Base-by-base conservation (phyloP, 2,329 filamentous ascomycete genomes). In the Colletotrichum orbiculare region DNA sequence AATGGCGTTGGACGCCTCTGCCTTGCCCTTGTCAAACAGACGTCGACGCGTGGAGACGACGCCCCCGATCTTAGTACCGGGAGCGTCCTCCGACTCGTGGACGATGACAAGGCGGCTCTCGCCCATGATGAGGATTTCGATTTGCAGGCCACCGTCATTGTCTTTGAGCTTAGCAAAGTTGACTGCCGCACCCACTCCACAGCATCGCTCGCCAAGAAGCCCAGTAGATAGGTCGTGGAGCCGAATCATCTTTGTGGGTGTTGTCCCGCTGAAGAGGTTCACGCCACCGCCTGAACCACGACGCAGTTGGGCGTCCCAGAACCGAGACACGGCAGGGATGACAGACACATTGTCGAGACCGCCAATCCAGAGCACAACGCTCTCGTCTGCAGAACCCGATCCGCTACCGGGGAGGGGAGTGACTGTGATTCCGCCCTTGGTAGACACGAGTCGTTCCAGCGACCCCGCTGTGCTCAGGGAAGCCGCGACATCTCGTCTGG, bases 261-360 rank as follows among this genome's bases (percentile, higher is more conserved):
- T 84, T 0, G 83, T 77, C 50, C 85, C 84, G 63, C 82, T 85
- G 69, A 88, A 88, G 2, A 87, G 74, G 60, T 86, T 86, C 7
- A 83, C 82, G 2, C 83, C 82, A 11, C 81, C 81, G n/a, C 82
- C 81, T 8, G 76, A 76, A 12, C 81, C 79, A 66, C 81, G 83
- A 11, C 84, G 83, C 10, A 86, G 77, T 68, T 88, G 85, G 1
- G 85, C 82, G 41, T 88, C 86, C 86, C 86, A 88, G 74, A 88
- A 89, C 12, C 82, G 81, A 6, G 82, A 76, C 7, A 89, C 76
- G 0, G 80, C 80, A 1, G 86, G 84, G 52, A 89, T 85, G 34
- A 87, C 80, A 33, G 83, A 86, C 33, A 88, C 82, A 38, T 87
- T 83, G 63, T 89, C 86, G 2, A 80, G 72, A 12, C 85, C 80